Evolutionary conservation across 371 early-diverging fungal species (phyloP), one percentile per base, ranked within the genome.

Genomic region (Mortierella sp.): DNA sequence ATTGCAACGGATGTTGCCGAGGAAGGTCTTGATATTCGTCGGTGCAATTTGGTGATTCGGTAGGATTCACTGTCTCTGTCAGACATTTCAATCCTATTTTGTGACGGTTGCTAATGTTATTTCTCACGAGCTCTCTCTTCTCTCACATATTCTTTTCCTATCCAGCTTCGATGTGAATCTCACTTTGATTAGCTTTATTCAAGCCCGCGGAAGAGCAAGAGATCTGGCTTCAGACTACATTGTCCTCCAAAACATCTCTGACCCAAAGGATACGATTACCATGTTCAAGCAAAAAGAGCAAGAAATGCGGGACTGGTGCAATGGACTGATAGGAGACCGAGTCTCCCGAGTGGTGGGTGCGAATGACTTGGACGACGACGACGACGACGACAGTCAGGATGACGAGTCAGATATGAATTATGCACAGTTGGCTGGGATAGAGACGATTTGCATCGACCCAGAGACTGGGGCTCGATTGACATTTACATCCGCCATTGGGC

Each of bases 1-100:
- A 89, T 99, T 37, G 94, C 97, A 9, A 99, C 99, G 9, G 91
- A 91, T 80, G 97, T 99, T n/a, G 98, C 96, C 26, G 98, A 98
- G 72, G 97, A 99, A 83, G 99, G 99, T 3, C 82, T 99, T 4
- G 99, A 99, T 82, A 95, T 99, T 62, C 93, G 92, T 64, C 91
- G 94, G 0, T 98, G 99, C 82, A 97, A 95, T 62, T 76, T 97
- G 44, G 98, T 99, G 19, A 88, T 99, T n/a, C 85, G 93, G 88
- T 93, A 87, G 9, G 37, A 5, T 37, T 37, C 37, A 9, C 9
- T 9, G 37, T 37, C 37, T 5, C 9, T 37, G 9, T 37, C 3
- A 37, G 9, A 37, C n/a, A n/a, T n/a, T n/a, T n/a, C n/a, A n/a
- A n/a, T n/a, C 23, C 44, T 4, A 6, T 15, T 44, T 44, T n/a